Percentiles rank a stretch among this genome's conserved stretches.
Conservation (phyloP, 768 basidiomycete species). For the Mycena capillaripes region DNA sequence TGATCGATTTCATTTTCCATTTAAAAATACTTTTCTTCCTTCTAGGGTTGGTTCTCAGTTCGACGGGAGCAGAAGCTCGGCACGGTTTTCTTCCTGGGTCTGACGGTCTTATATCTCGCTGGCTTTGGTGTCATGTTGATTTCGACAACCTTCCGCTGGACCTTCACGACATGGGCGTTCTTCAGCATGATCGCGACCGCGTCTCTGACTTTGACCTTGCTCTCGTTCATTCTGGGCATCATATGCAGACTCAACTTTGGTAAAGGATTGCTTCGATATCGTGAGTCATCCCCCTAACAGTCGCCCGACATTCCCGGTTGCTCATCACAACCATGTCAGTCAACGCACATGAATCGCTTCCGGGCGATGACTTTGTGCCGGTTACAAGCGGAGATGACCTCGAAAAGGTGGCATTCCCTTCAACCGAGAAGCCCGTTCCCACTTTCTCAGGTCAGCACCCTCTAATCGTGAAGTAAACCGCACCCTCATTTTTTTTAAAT, state of each 20-base stretch:
- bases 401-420: slow-evolving; percentile 77
- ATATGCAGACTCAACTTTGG: slow-evolving; percentile 83
- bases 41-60: slow-evolving; percentile 82
- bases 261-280: slow-evolving; percentile 76
- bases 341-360: slow-evolving; percentile 64
- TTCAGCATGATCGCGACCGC: slow-evolving; percentile 73
- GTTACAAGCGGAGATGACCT: slow-evolving; percentile 47
- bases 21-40: slow-evolving; percentile 12
- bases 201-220: slow-evolving; percentile 69
- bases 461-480: background rate
- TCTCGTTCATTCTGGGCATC: slow-evolving; percentile 72
- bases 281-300: slow-evolving; percentile 56
- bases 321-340: slow-evolving; percentile 55
- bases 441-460: slow-evolving; percentile 60
- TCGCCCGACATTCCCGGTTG: slow-evolving; percentile 9
- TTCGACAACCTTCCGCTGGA: slow-evolving; percentile 81
- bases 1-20: background rate
- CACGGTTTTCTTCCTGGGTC: slow-evolving; percentile 73
- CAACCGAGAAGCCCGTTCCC: slow-evolving; percentile 64
- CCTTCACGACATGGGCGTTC: slow-evolving; percentile 80
- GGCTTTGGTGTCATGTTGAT: slow-evolving; percentile 84
- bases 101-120: slow-evolving; percentile 72
- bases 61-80: slow-evolving; percentile 72
- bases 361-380: slow-evolving; percentile 57
- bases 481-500: background rate